phyloP scores from a whole-genome alignment of 2,329 filamentous ascomycete species.

The Colletotrichum sublineola region DNA sequence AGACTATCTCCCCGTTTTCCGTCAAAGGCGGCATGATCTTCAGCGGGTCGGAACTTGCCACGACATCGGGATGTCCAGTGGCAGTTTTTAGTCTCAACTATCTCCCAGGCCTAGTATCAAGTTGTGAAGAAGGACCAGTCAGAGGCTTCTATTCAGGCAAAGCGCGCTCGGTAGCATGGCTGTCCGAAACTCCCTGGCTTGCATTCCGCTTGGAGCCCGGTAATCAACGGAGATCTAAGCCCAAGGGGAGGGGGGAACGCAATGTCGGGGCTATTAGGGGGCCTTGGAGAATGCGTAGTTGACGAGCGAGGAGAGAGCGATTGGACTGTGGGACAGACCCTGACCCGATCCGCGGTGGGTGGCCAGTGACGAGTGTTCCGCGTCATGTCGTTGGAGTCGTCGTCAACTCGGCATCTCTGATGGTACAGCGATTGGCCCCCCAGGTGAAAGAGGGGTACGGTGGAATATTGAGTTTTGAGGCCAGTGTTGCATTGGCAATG shows the following conservation, averaged over 20 bases:
- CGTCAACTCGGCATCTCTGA: slow-evolving; percentile 30
- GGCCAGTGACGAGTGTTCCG: slow-evolving; percentile 29
- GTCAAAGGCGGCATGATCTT: slow-evolving; percentile 35
- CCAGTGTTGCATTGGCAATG: slow-evolving; percentile 35
- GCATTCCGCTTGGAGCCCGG: slow-evolving; percentile 25
- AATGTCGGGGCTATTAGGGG: slow-evolving; percentile 4
- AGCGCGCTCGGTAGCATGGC: too few species aligned
- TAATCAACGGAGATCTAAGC: slow-evolving; percentile 37
- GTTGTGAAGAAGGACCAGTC: slow-evolving; percentile 5
- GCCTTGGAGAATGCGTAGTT: neutral
- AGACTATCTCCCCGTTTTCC: slow-evolving; percentile 16
- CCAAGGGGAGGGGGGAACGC: neutral
- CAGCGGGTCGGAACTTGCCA: slow-evolving; percentile 39
- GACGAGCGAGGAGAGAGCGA: slow-evolving; percentile 8
- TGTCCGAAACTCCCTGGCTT: neutral
- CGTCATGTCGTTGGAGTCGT: slow-evolving; percentile 36
- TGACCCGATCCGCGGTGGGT: slow-evolving; percentile 1
- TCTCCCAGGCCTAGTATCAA: neutral
- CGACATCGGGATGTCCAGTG: slow-evolving; percentile 21
- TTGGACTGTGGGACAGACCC: slow-evolving; percentile 6
- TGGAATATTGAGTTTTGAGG: slow-evolving; percentile 18
- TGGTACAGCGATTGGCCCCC: slow-evolving; percentile 30
- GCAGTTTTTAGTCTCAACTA: neutral
- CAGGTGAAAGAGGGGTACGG: slow-evolving; percentile 32
- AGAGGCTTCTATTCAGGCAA: neutral